Evolutionary conservation across 106 monocot species (phyloP), one percentile per base, ranked within the genome.

Genomic region (Phalaenopsis aphrodite): DNA sequence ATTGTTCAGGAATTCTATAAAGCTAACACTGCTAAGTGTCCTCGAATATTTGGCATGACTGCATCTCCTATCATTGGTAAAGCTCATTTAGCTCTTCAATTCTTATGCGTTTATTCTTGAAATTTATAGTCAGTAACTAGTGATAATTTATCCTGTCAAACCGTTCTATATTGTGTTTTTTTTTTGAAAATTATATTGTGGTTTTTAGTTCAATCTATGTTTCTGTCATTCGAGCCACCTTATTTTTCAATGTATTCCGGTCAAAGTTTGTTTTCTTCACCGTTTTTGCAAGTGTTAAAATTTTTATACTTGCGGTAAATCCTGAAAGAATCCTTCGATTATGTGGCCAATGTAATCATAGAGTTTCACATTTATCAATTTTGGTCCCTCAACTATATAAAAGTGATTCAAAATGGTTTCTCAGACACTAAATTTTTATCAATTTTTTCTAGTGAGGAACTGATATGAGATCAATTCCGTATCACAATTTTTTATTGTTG

Each of bases 21-120:
- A 66, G 79, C 64, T 73, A 52, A 84, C 74, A 68, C 49, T 39
- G 39, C 42, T 11, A 88, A 75, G 24, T n/a, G 56, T 80, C 94
- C 98, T 74, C 94, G 89, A 38, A 88, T 99, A 79, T 99, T 99
- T 86, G 98, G 98, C 47, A 99, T 99, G 98, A 99, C 98, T 56
- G 98, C 98, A 78, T 94, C 98, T 80, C 98, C 98, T 75, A 99
- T 92, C 77, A 86, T 93, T 84, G 98, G 98, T 39, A 94, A 91
- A 94, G 98, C 94, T 94, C 82, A 84, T 56, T 12, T 43, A n/a
- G 74, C 43, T 74, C 17, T 42, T 74, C 74, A 69, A 69, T 39
- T 21, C n/a, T 39, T 43, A 19, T 45, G 41, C 74, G n/a, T 74
- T 45, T 74, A 10, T 16, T 11, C 42, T 74, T 43, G 5, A 74